Percentiles rank a stretch among this genome's conserved stretches.
Evolutionary conservation across 2,329 filamentous ascomycete species (phyloP).

Genomic region (Zymoseptoria pseudotritici): DNA sequence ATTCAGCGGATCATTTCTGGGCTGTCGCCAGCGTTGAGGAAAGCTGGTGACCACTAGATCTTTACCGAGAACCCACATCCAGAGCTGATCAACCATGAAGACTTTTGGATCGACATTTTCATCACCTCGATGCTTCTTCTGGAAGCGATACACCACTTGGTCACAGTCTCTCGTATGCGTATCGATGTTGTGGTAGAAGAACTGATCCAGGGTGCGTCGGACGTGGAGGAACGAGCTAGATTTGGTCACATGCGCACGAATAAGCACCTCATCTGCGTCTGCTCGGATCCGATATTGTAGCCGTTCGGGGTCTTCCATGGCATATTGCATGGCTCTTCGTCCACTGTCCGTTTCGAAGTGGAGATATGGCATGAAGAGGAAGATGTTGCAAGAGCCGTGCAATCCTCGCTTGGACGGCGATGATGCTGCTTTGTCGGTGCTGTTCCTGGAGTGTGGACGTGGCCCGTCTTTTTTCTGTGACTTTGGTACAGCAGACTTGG

Average conservation of each 20-base stretch:
- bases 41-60: conserved; percentile 56
- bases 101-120: conserved; percentile 14
- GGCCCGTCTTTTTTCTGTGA: background rate
- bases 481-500: conserved; percentile 2
- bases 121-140: conserved; percentile 12
- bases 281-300: conserved; percentile 2
- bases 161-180: conserved; percentile 53
- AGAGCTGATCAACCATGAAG: conserved; percentile 52
- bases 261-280: conserved; percentile 31
- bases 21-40: conserved; percentile 53
- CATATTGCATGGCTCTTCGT: conserved; percentile 46
- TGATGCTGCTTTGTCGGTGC: conserved; percentile 2
- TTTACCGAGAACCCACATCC: conserved; percentile 55
- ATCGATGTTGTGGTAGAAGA: conserved; percentile 58
- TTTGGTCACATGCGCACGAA: conserved; percentile 19
- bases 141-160: conserved; percentile 58
- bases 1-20: conserved; percentile 55
- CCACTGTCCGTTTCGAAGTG: conserved; percentile 54
- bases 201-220: conserved; percentile 57
- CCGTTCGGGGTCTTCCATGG: conserved; percentile 34
- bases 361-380: conserved; percentile 54
- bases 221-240: conserved; percentile 42
- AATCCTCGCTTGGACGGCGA: conserved; percentile 2
- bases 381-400: conserved; percentile 27
- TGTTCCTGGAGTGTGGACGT: conserved; percentile 6